phyloP scores from a whole-genome alignment of 2,329 filamentous ascomycete genomes.

The Fusarium praegraminearum region DNA sequence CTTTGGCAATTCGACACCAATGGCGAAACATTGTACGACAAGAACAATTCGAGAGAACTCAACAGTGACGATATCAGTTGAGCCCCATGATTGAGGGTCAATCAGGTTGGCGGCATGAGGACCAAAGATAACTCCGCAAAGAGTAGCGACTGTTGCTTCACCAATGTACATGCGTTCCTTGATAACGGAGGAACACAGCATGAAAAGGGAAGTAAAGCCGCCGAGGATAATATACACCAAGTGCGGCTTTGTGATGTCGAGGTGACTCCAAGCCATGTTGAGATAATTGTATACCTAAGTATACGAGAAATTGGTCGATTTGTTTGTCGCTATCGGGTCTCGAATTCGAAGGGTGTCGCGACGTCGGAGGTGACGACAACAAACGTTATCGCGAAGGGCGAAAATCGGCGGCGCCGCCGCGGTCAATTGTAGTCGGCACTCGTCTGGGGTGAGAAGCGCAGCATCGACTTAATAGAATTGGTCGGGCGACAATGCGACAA shows the following conservation, averaged over 20 bases:
- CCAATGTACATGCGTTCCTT: slow-evolving; percentile 99
- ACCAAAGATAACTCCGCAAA: slow-evolving; percentile 90
- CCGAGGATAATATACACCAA: slow-evolving; percentile 98
- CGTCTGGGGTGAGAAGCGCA: slow-evolving; percentile 11
- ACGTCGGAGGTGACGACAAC: slow-evolving; percentile 31
- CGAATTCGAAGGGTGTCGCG: slow-evolving; percentile 24
- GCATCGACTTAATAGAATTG: slow-evolving; percentile 11
- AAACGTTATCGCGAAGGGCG: slow-evolving; percentile 32
- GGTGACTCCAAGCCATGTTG: slow-evolving; percentile 81
- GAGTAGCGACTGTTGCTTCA: slow-evolving; percentile 92
- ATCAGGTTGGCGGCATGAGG: slow-evolving; percentile 87
- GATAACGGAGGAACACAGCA: slow-evolving; percentile 97
- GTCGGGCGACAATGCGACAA: slow-evolving; percentile 9
- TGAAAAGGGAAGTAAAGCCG: slow-evolving; percentile 97
- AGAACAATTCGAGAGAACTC: slow-evolving; percentile 91
- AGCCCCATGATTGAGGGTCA: slow-evolving; percentile 81
- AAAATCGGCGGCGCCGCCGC: slow-evolving; percentile 39
- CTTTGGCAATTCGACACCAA: slow-evolving; percentile 89
- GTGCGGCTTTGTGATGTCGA: slow-evolving; percentile 92
- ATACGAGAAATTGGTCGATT: slow-evolving; percentile 15
- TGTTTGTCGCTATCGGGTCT: slow-evolving; percentile 16
- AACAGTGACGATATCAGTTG: slow-evolving; percentile 85
- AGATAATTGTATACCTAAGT: slow-evolving; percentile 12
- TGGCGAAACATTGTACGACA: slow-evolving; percentile 92
- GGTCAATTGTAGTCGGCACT: slow-evolving; percentile 38